Base-by-base conservation (phyloP, 768 basidiomycete genomes). In the Hericium alpestre region DNA sequence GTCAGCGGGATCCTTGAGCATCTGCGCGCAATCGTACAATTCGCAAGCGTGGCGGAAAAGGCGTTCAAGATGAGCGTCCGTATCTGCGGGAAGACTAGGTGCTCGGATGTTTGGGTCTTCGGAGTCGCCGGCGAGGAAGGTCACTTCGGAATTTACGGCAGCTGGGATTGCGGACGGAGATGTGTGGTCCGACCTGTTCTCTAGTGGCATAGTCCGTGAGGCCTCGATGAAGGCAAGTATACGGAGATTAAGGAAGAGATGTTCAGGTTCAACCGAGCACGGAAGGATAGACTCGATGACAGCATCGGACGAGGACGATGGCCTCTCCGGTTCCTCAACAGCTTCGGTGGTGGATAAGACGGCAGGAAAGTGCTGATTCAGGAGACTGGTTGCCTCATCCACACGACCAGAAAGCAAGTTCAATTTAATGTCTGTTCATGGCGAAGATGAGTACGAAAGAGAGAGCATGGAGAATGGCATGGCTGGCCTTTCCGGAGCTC, bases 211-310 rank as follows among this genome's bases (percentile, higher is more conserved):
- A 2, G 87, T 86, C 27, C 92, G 82, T 61, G 90, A 83, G 20
- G 84, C 79, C 69, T 97, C 94, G 65, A 90, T 84, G 72, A 96
- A 97, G 1, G 82, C 80, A 43, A 88, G 84, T 51, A 96, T 89
- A 52, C 86, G 86, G 40, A 97, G 82, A 66, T 96, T 93, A 59
- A 97, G 78, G 16, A 75, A 73, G 54, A 95, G 76, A 63, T 93
- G 90, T 1, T 74, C 69, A n/a, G 92, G 86, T 50, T 86, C 76
- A 25, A 84, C 76, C 6, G 91, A 86, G 1, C 81, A 85, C 3
- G 81, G 71, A 23, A 80, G 72, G 20, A 79, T 67, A 60, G 81
- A 86, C 56, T 77, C 70, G 46, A 78, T 69, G 38, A 66, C 67
- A 23, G 63, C 72, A 40, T 63, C 70, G 20, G 59, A 58, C 64